Evolutionary conservation across 2,329 filamentous ascomycete species (phyloP).

Genomic region (Hypoxylon sp.): DNA sequence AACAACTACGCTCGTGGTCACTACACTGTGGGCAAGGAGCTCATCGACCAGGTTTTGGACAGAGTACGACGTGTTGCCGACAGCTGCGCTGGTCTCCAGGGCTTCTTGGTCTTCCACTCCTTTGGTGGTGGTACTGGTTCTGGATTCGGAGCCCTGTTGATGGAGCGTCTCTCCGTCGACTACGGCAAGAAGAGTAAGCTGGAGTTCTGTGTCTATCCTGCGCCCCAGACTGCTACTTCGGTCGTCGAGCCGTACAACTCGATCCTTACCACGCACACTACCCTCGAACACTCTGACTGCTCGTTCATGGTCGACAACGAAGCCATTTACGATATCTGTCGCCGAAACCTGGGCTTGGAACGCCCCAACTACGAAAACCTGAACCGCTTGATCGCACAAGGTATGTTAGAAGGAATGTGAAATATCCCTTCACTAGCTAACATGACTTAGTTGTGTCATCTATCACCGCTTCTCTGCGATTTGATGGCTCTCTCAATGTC

Average conservation of each 20-base stretch:
- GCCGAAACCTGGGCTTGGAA: slow-evolving; percentile 96
- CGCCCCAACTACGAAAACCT: slow-evolving; percentile 99
- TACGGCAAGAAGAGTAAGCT: slow-evolving; percentile 99
- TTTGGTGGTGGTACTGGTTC: slow-evolving; percentile 99
- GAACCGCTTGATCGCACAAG: slow-evolving; percentile 98
- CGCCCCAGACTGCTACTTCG: slow-evolving; percentile 95
- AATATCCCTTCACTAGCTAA: slow-evolving; percentile 49
- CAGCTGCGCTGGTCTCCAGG: slow-evolving; percentile 97
- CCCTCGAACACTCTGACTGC: slow-evolving; percentile 99
- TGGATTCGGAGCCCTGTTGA: slow-evolving; percentile 96
- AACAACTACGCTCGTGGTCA: slow-evolving; percentile 99
- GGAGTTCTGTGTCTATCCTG: slow-evolving; percentile 99
- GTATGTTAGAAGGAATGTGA: slow-evolving; percentile 61
- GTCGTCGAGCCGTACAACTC: slow-evolving; percentile 99
- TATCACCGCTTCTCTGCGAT: slow-evolving; percentile 97
- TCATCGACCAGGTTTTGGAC: slow-evolving; percentile 98
- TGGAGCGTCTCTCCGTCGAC: slow-evolving; percentile 99
- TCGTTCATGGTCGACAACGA: slow-evolving; percentile 99
- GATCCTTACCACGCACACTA: slow-evolving; percentile 98
- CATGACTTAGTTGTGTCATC: slow-evolving; percentile 85
- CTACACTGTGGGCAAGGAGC: slow-evolving; percentile 99
- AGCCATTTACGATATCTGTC: slow-evolving; percentile 99
- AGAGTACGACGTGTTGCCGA: slow-evolving; percentile 98
- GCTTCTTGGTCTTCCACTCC: slow-evolving; percentile 99
- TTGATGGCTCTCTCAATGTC: slow-evolving; percentile 98